phyloP scores from a whole-genome alignment of 768 basidiomycete genomes.

The Podaxis pistillaris region DNA sequence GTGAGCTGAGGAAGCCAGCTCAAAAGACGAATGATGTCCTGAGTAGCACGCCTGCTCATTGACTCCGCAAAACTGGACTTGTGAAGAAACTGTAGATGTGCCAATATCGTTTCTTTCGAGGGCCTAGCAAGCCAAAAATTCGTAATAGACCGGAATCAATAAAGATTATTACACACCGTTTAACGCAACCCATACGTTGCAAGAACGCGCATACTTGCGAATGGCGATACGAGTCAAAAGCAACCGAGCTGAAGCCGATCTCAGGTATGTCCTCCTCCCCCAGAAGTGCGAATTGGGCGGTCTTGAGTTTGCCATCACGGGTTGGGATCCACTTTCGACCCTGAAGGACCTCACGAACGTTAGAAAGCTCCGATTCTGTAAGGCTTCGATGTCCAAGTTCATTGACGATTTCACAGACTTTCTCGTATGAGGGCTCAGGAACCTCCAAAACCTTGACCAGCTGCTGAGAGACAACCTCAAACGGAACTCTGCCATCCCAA shows the following conservation, averaged over 20 bases:
- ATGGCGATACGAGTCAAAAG: conserved; percentile 19
- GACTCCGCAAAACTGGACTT: too few relatives aligned
- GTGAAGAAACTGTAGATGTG: conserved; percentile 20
- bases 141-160: background rate
- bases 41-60: background rate
- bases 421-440: conserved; percentile 11
- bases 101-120: conserved; percentile 25
- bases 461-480: conserved; percentile 32
- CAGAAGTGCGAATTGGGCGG: conserved; percentile 26
- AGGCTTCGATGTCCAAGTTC: conserved; percentile 28
- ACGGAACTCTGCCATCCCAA: conserved; percentile 37
- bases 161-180: conserved; percentile 27
- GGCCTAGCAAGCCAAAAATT: conserved; percentile 27
- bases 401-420: conserved; percentile 26
- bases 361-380: conserved; percentile 15
- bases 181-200: conserved; percentile 34
- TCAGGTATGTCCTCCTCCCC: conserved; percentile 14
- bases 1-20: conserved; percentile 5
- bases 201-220: conserved; percentile 23
- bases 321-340: conserved; percentile 38
- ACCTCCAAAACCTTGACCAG: conserved; percentile 24
- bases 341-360: conserved; percentile 18
- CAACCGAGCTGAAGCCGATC: conserved; percentile 27
- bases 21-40: background rate
- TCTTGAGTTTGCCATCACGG: conserved; percentile 16